Evolutionary conservation across 306 rosid genomes (phyloP).

Genomic region (Cicer pinnatifidum): DNA sequence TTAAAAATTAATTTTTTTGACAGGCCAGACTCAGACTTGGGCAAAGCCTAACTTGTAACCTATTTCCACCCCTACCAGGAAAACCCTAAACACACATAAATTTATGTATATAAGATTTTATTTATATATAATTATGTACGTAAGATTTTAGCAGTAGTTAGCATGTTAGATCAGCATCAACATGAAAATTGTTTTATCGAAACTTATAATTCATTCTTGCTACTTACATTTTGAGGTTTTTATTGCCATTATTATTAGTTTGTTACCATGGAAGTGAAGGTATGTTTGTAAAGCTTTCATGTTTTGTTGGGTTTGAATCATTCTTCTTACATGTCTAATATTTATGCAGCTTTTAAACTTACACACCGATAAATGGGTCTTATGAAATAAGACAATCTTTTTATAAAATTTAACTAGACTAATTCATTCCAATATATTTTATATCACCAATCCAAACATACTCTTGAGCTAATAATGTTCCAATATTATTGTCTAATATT

Average conservation of each 20-base stretch:
- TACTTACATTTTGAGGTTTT: background rate
- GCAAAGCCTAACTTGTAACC: too few species aligned
- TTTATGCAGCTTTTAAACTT: background rate
- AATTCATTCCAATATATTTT: too few species aligned
- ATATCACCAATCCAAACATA: too few species aligned
- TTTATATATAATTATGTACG: background rate
- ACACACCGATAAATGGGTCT: background rate
- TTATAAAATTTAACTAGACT: too few species aligned
- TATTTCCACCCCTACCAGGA: slow-evolving; percentile 27
- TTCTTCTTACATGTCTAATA: background rate
- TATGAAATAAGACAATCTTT: too few species aligned
- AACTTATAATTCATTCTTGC: slow-evolving; percentile 45
- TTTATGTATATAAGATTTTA: slow-evolving; percentile 48
- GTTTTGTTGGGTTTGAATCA: background rate
- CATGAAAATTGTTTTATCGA: slow-evolving; percentile 81
- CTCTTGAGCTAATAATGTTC: background rate
- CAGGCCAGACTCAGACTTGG: too few species aligned
- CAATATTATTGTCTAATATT: background rate
- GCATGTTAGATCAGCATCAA: slow-evolving; percentile 88
- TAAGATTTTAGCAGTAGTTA: slow-evolving; percentile 72
- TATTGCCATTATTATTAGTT: slow-evolving; percentile 2
- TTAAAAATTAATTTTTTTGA: too few species aligned
- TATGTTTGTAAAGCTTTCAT: background rate
- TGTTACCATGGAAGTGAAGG: background rate
- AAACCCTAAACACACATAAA: slow-evolving; percentile 62